These are phyloP conservation scores for Pseudocercospora ulei DNA, from an alignment of 2,329 filamentous ascomycete genomes.

Conservation along the genomic window DNA sequence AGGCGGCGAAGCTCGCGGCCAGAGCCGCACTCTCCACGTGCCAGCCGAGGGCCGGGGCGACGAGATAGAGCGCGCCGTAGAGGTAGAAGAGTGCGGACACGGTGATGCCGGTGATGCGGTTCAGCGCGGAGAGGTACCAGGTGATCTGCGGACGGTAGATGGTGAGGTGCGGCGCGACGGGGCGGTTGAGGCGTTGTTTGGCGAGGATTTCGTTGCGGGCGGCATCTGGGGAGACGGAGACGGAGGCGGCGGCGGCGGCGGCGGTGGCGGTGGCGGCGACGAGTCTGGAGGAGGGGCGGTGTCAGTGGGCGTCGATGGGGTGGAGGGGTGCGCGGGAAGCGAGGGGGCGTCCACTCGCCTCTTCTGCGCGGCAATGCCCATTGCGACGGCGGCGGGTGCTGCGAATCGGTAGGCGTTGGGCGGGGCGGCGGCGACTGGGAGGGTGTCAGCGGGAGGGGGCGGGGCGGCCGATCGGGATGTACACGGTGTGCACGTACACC, in stretches of 20 bases:
- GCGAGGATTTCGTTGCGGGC: conserved; percentile 57
- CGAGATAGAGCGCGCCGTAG: conserved; percentile 72
- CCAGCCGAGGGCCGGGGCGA: conserved; percentile 63
- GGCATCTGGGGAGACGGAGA: conserved; percentile 48
- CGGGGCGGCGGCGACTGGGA: conserved; percentile 39
- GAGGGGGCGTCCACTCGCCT: conserved; percentile 33
- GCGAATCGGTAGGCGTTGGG: conserved; percentile 41
- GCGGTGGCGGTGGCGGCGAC: conserved; percentile 38
- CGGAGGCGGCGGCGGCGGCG: conserved; percentile 49
- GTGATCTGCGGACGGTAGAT: conserved; percentile 85
- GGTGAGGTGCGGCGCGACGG: conserved; percentile 70
- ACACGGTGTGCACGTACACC: conserved; percentile 24
- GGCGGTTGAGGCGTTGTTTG: conserved; percentile 69
- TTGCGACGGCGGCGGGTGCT: conserved; percentile 39
- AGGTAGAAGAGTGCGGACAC: conserved; percentile 67
- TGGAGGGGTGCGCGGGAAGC: background rate
- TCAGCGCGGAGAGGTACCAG: conserved; percentile 65
- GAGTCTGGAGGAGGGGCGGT: conserved; percentile 29
- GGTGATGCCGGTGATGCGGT: conserved; percentile 71
- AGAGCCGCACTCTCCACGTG: conserved; percentile 56
- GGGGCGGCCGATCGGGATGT: background rate
- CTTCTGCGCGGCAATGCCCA: conserved; percentile 37
- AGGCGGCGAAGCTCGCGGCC: conserved; percentile 54
- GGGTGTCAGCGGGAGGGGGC: conserved; percentile 17
- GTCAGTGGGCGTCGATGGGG: conserved; percentile 2